Base-by-base conservation (phyloP, 2,329 filamentous ascomycete species). In the Remersonia thermophila region DNA sequence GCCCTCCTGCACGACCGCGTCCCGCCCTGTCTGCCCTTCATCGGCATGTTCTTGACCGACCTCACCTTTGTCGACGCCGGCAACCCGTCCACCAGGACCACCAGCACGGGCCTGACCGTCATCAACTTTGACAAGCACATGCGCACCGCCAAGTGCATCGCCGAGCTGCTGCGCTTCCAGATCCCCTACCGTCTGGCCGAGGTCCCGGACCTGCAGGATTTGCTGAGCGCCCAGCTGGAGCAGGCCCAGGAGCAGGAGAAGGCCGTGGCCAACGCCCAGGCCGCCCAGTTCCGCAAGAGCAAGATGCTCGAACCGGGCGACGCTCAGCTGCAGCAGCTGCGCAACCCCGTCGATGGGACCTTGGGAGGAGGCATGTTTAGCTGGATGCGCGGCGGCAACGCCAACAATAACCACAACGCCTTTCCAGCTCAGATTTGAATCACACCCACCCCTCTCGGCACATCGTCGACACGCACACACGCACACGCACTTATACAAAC, bases 61-160 rank as follows among this genome's bases (percentile, higher is more conserved):
- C 67, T 98, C 27, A 95, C 87, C 0, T 96, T 98, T 59, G 81
- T 94, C 37, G 86, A 96, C 54, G 86, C 89, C 45, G 91, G 91
- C 43, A 96, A 96, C 57, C 82, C 83, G 25, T 75, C 84, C 4
- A 87, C 80, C 2, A 84, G 89, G 51, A 63, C 66, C 6, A 65
- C 67, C 11, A 73, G 82, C n/a, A 70, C 77, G 20, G 72, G 76
- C 17, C 70, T 84, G 50, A 76, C 77, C 0, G 83, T 96, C 23
- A 85, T 98, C 67, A 98, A 98, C 61, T 96, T 95, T 51, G 89
- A 96, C 66, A 96, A 96, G 62, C 86, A 96, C 56, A 82, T 78
- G 50, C 84, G 86, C 48, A 96, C 87, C 3, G 87, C 89, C 31
- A 91, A 87, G 60, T 93, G 96, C 53, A 93, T 98, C 50, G 83